Percentiles rank a stretch among this genome's conserved stretches.
These are phyloP conservation scores for Fusarium avenaceum DNA, from an alignment of 2,329 filamentous ascomycete species.

Conservation along the genomic window DNA sequence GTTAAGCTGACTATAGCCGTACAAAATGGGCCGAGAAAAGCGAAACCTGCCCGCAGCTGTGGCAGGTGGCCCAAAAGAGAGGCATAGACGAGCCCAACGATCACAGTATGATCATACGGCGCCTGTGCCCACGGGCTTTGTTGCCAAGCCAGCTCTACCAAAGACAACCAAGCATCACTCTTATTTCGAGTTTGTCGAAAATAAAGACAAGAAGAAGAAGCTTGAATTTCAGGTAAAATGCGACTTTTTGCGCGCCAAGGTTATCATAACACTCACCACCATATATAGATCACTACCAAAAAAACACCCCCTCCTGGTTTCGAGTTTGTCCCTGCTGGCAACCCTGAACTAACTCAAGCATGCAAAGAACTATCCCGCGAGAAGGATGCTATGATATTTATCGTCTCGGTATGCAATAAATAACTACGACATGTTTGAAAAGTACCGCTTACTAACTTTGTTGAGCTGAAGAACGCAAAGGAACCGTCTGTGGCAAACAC, in stretches of 20 bases:
- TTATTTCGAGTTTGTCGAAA: constrained; percentile 75
- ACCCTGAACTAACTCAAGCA: constrained; percentile 69
- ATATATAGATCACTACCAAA: constrained; percentile 64
- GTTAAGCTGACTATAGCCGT: constrained; percentile 48
- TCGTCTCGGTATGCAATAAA: constrained; percentile 69
- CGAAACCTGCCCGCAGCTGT: constrained; percentile 51
- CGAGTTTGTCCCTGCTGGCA: constrained; percentile 73
- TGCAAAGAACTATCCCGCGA: constrained; percentile 77
- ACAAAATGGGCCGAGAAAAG: constrained; percentile 56
- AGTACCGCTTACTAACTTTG: constrained; percentile 24
- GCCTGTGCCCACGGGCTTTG: constrained; percentile 54
- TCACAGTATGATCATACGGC: constrained; percentile 53
- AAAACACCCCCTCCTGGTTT: constrained; percentile 70
- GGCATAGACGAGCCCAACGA: constrained; percentile 53
- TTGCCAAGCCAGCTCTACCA: constrained; percentile 57
- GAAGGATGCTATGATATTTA: constrained; percentile 73
- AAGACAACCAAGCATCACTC: constrained; percentile 68
- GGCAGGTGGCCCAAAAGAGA: constrained; percentile 54
- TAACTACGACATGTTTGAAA: neutral
- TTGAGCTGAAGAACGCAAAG: constrained; percentile 49
- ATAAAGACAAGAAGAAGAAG: constrained; percentile 73
- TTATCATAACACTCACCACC: constrained; percentile 49
- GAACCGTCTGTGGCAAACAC: constrained; percentile 52
- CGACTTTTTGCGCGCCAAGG: constrained; percentile 32
- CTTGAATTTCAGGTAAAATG: constrained; percentile 70